Percentiles rank a stretch among this genome's conserved stretches.
phyloP scores from a whole-genome alignment of 306 rosid genomes.

The Sindora glabra region DNA sequence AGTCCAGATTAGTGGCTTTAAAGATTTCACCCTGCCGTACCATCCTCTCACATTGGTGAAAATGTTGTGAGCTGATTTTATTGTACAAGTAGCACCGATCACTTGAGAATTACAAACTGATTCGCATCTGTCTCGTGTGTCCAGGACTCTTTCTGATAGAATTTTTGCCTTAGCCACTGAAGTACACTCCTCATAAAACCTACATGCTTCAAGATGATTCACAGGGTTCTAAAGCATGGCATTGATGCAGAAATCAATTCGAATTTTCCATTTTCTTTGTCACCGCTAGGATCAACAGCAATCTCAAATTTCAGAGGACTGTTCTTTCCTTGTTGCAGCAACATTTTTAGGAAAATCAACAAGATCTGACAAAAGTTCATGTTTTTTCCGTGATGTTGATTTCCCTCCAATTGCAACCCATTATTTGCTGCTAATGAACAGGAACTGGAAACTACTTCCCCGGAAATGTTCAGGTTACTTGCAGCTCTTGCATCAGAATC shows the following conservation, averaged over 20 bases:
- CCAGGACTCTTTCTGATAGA: too few relatives aligned
- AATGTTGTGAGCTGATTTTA: too few relatives aligned
- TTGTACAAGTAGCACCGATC: too few relatives aligned
- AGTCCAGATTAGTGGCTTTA: too few relatives aligned
- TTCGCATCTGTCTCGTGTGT: too few relatives aligned
- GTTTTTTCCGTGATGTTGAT: conserved; percentile 3
- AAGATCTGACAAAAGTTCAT: conserved; percentile 40
- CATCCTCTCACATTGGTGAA: too few relatives aligned
- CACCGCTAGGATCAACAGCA: conserved; percentile 34
- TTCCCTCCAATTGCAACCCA: conserved; percentile 19
- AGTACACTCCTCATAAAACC: too few relatives aligned
- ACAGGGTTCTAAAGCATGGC: conserved; percentile 39
- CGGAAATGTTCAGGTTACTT: not conserved
- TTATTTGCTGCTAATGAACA: conserved; percentile 8
- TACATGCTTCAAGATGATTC: not conserved
- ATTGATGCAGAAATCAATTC: conserved; percentile 55
- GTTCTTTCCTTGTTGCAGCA: conserved; percentile 63
- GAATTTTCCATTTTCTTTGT: conserved; percentile 59
- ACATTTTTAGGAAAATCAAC: conserved; percentile 57
- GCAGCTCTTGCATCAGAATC: not conserved
- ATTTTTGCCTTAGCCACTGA: too few relatives aligned
- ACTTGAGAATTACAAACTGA: too few relatives aligned
- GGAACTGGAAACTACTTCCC: conserved; percentile 22
- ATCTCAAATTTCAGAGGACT: conserved; percentile 58
- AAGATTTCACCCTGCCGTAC: too few relatives aligned